Base-by-base conservation (phyloP, 2,329 filamentous ascomycete genomes). In the Cephalotrichum gorgonifer region DNA sequence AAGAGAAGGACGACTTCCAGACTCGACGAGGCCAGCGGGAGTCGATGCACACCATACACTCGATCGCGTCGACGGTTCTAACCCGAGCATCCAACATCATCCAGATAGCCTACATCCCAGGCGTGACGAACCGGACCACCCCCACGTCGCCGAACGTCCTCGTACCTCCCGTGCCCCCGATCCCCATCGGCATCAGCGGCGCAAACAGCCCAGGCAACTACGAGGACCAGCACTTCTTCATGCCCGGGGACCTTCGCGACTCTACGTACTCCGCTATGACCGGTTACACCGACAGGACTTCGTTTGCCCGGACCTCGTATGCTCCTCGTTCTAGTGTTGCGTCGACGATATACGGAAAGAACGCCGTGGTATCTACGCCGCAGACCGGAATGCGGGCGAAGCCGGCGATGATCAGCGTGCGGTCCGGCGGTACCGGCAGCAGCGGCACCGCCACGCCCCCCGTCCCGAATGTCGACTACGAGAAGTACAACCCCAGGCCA, bases 31-130 rank as follows among this genome's bases (percentile, higher is more conserved):
- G 79, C 57, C 75, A 82, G 55, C 76, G 89, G 57, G 79, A 85
- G 49, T 93, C 90, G 11, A 86, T 87, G 42, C 82, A 93, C 62
- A 87, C 87, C n/a, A 84, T 91, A 49, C 79, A 85, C 59, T 97
- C 91, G 12, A 88, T 98, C 62, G 93, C 93, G 15, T 96, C 90
- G 9, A 97, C 91, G 25, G 89, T 97, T 51, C 78, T 96, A 52
- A 97, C 93, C 17, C 83, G 93, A 53, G 93, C 93, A 44, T 97
- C 93, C 60, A 98, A 98, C 71, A 91, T 98, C 63, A 98, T 98
- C 59, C 93, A 97, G 69, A 98, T 98, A 67, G 93, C 93, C 50
- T 98, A 97, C 66, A 97, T 98, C 56, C 93, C 93, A 14, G 93
- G 93, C 52, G 90, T 97, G 59, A 96, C 88, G 52, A 96, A 96